Evolutionary conservation across 1,284 basidiomycete genomes (phyloP).

Genomic region (Ganoderma lingzhi): DNA sequence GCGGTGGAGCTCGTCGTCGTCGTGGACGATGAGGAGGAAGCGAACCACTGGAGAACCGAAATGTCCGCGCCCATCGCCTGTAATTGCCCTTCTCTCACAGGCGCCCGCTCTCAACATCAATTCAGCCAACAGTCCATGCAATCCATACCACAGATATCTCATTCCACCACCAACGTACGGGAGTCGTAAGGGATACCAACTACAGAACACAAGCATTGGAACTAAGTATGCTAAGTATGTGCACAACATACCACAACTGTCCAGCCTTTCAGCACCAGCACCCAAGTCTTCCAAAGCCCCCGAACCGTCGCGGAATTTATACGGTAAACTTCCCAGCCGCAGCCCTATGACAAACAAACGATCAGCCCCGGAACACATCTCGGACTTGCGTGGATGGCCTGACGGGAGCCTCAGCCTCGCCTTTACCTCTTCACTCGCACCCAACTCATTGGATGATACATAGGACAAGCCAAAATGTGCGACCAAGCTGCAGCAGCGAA

Average conservation of each 20-base stretch:
- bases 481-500: constrained; percentile 18
- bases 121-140: background rate
- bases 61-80: constrained; percentile 21
- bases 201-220: too few relatives aligned
- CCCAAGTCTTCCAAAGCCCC: background rate
- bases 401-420: constrained; percentile 77
- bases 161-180: background rate
- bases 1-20: constrained; percentile 29
- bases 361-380: constrained; percentile 14
- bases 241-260: background rate
- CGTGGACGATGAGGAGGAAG: constrained; percentile 30
- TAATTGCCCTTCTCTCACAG: constrained; percentile 17
- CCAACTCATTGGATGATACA: constrained; percentile 47
- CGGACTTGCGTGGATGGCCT: constrained; percentile 9
- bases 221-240: too few relatives aligned
- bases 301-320: background rate
- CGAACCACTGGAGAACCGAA: constrained; percentile 27
- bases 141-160: background rate
- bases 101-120: constrained; percentile 17
- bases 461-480: constrained; percentile 23
- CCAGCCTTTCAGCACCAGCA: background rate
- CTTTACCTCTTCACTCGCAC: constrained; percentile 81
- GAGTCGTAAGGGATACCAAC: too few relatives aligned
- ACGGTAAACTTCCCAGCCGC: background rate
- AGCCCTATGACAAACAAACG: constrained; percentile 7